Evolutionary conservation across 495 filamentous ascomycete genomes (phyloP), one percentile per base, ranked within the genome.

Genomic region (Aspergillus baeticus): DNA sequence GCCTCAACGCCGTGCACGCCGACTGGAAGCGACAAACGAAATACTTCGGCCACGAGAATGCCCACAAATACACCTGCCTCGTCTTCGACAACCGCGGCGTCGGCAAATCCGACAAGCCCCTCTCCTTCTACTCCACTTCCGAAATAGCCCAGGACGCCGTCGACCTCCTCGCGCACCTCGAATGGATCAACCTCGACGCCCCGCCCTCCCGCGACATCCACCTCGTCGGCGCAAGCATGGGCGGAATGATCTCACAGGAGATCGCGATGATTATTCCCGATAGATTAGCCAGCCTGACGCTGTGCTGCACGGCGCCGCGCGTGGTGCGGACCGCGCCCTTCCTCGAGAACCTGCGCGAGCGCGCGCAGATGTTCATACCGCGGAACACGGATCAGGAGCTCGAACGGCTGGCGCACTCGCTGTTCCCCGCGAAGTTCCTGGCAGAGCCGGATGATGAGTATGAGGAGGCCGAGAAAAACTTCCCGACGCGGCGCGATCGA

Each of bases 211-310:
- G 84, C 33, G 69, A 78, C 42, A 58, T 96, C 6, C 82, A 96
- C 68, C 66, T 94, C 22, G 75, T 90, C 44, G 91, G 91, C 39
- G 81, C 89, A 29, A 86, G 82, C 41, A 85, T 92, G 73, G 88
- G 88, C 52, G 89, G 91, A 59, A 95, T 96, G 91, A 94, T 96
- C 65, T 85, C 87, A 13, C 91, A 95, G 71, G 91, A 96, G 68
- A 61, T 90, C 37, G 87, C 81, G 15, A 77, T 77, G 52, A 73
- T 84, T 4, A 82, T 84, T 36, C 87, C 90, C 1, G 59, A 76
- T 2, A 74, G 85, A 18, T 77, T 95, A 46, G 78, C 78, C 20
- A 84, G 83, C 13, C 68, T 96, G 34, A 82, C 77, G 14, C 80
- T 96, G 6, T 62, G 54, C 59, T 87, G 86, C 62, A 93, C 91